Evolutionary conservation across 2,329 filamentous ascomycete species (phyloP).

Genomic region (Tolypocladium tropicale): DNA sequence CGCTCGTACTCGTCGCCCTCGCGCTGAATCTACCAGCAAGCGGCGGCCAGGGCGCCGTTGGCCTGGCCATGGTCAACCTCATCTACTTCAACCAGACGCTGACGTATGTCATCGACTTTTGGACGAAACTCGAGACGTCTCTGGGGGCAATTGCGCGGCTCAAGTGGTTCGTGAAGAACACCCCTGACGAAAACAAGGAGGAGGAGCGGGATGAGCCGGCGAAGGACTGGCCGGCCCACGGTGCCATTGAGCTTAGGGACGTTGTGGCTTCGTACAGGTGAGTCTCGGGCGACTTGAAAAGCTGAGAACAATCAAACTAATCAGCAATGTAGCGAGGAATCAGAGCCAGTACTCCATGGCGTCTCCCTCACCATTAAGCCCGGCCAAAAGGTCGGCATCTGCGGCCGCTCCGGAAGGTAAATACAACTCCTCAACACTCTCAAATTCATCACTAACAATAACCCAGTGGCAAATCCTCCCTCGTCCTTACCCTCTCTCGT

Average conservation of each 20-base stretch:
- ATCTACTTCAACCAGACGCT: slow-evolving; percentile 19
- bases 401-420: slow-evolving; percentile 35
- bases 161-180: slow-evolving; percentile 17
- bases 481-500: slow-evolving; percentile 35
- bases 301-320: background rate
- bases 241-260: slow-evolving; percentile 14
- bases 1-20: slow-evolving; percentile 33
- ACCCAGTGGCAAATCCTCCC: slow-evolving; percentile 38
- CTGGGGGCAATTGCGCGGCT: slow-evolving; percentile 23
- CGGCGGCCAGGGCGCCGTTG: slow-evolving; percentile 11
- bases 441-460: background rate
- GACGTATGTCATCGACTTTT: slow-evolving; percentile 19
- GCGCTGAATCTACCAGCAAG: slow-evolving; percentile 18
- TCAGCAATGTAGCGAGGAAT: slow-evolving; percentile 4
- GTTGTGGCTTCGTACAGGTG: slow-evolving; percentile 17
- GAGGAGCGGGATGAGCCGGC: slow-evolving; percentile 1
- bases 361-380: slow-evolving; percentile 13
- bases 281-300: background rate
- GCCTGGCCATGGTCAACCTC: slow-evolving; percentile 17
- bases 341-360: slow-evolving; percentile 5
- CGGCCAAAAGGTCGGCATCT: slow-evolving; percentile 38
- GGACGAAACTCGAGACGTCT: slow-evolving; percentile 26
- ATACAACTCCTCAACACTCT: background rate
- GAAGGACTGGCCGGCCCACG: slow-evolving; percentile 16
- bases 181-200: slow-evolving; percentile 15